Conservation (phyloP, 108 stramenopile genomes). For the Stephanodiscus triporus region DNA sequence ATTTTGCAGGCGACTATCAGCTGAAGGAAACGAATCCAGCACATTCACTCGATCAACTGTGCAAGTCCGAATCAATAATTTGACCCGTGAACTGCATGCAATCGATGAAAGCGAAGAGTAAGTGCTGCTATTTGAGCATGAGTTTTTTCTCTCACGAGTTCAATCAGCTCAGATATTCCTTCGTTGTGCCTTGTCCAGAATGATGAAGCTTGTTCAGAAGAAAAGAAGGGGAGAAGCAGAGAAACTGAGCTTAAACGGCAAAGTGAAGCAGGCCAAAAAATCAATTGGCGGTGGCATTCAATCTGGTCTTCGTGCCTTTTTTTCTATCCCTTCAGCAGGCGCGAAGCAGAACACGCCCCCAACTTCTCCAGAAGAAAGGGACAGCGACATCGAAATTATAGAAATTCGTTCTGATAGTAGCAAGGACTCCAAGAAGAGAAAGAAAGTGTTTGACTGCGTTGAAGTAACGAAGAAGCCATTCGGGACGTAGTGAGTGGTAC, state of each 20-base stretch:
- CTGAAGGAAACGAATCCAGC: conserved; percentile 6
- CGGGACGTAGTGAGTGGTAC: no score
- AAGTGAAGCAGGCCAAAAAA: conserved; percentile 35
- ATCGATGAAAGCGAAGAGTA: conserved; percentile 61
- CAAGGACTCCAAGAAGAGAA: conserved; percentile 12
- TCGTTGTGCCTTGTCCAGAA: conserved; percentile 17
- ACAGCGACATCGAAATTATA: conserved; percentile 44
- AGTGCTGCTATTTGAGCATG: conserved; percentile 1
- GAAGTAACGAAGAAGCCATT: background rate
- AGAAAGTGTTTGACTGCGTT: background rate
- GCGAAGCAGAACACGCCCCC: conserved; percentile 48
- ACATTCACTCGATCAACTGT: conserved; percentile 57
- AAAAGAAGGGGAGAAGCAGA: conserved; percentile 26
- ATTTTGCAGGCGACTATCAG: conserved; percentile 31
- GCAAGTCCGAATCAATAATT: conserved; percentile 64
- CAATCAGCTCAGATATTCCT: background rate
- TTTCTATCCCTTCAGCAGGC: conserved; percentile 27
- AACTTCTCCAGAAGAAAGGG: conserved; percentile 37
- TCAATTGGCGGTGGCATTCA: conserved; percentile 34
- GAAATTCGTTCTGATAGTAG: conserved; percentile 22
- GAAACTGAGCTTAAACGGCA: conserved; percentile 11
- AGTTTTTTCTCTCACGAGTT: background rate
- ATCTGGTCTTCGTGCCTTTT: conserved; percentile 42
- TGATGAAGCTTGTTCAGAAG: conserved; percentile 41
- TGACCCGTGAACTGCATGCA: conserved; percentile 69